Evolutionary conservation across 1,284 basidiomycete genomes (phyloP).

Genomic region (Heterobasidion annosum): DNA sequence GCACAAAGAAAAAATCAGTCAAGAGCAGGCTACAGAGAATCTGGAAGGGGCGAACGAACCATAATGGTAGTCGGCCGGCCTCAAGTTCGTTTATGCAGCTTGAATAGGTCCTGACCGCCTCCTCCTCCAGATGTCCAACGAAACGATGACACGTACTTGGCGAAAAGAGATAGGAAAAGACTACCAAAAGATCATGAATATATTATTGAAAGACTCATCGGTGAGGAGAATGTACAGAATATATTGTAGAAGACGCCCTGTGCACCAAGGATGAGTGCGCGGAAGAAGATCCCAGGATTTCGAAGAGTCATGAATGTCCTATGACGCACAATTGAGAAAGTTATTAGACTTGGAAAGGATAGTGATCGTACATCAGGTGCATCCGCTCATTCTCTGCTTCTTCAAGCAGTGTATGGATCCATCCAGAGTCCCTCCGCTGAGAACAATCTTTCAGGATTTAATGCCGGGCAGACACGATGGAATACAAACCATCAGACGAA

Average conservation of each 20-base stretch:
- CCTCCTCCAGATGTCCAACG: slow-evolving; percentile 92
- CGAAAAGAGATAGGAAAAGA: slow-evolving; percentile 76
- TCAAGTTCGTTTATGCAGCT: slow-evolving; percentile 80
- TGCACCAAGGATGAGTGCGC: slow-evolving; percentile 74
- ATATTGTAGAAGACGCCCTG: slow-evolving; percentile 90
- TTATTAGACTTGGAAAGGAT: not conserved
- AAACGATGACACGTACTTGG: slow-evolving; percentile 88
- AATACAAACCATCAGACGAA: slow-evolving; percentile 67
- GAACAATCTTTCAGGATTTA: not conserved
- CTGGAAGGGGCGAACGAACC: slow-evolving; percentile 33
- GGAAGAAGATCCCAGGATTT: slow-evolving; percentile 72
- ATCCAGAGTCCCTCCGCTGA: slow-evolving; percentile 83
- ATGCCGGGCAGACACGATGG: not conserved
- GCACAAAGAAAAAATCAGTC: slow-evolving; percentile 2
- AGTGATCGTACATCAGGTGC: slow-evolving; percentile 68
- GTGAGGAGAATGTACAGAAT: slow-evolving; percentile 53
- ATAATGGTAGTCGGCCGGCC: slow-evolving; percentile 81
- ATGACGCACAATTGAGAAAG: slow-evolving; percentile 10
- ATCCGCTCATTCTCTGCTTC: slow-evolving; percentile 96
- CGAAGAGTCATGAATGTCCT: slow-evolving; percentile 87
- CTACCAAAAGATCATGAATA: slow-evolving; percentile 23
- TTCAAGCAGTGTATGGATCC: slow-evolving; percentile 79
- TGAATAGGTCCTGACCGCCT: slow-evolving; percentile 84
- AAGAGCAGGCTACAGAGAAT: not conserved
- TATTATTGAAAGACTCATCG: not conserved